Base-by-base conservation (phyloP, 371 early-diverging fungal genomes). In the Amoeboaphelidium occidentale region DNA sequence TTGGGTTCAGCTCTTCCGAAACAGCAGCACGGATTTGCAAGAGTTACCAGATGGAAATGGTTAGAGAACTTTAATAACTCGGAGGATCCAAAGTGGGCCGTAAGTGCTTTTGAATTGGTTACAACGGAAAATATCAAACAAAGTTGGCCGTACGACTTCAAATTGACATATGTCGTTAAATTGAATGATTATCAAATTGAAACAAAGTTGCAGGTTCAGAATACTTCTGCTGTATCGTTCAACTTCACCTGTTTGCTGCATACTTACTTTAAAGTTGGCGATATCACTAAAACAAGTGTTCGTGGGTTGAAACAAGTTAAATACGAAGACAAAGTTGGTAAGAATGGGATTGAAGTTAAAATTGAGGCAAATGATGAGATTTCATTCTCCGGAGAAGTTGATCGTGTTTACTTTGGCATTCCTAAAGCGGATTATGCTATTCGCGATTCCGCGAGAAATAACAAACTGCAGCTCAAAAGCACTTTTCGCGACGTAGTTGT, bases 181-280 rank as follows among this genome's bases (percentile, higher is more conserved):
- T 61, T 96, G 50, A 62, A 71, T 1, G 72, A 66, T 3, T 66
- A 68, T 43, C 72, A 74, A 3, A 61, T 92, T 45, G 69, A 65
- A 43, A 81, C 84, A 1, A 55, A 64, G 12, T 58, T 87, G 42
- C 57, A 52, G 43, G 71, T 78, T 25, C 74, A 73, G 54, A 92
- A 92, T 63, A 53, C 64, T 21, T 85, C 79, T 27, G 58, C 53
- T 24, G 62, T 61, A 47, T 55, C 73, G 12, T 86, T 86, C 52
- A 68, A 74, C 47, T 88, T 92, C 57, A 84, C 83, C 23, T 64
- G 81, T 10, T 68, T 92, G 41, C 65, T 91, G 52, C 93, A 96
- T 58, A 85, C 91, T 3, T 96, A 96, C 60, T 76, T 90, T 50
- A 55, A 63, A 23, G 75, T 81, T 43, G 65, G 71, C 26, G 73